Evolutionary conservation across 1,139 yeast species (phyloP), one percentile per base, ranked within the genome.

Genomic region (Ogataea hybrid): DNA sequence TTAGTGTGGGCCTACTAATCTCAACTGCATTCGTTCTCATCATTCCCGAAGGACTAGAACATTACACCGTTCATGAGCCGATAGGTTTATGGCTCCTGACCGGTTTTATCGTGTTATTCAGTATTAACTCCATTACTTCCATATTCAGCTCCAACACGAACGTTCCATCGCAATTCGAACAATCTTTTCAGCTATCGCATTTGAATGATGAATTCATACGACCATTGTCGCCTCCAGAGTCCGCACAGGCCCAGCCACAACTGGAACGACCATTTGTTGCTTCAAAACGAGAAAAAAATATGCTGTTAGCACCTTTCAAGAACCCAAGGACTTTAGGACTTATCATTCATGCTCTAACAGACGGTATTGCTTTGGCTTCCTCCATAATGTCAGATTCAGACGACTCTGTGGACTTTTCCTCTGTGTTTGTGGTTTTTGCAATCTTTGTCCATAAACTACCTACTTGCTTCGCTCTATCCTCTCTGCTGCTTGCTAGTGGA

Each of bases 331-430:
- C 85, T 0, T 55, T 84, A 7, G 89, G 90, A 0, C 67, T 84
- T 15, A 59, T 82, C 0, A 68, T 84, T 20, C 95, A 84, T 56
- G 79, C 87, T 0, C 54, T 79, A 5, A 78, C 86, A 1, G 95
- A 84, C 54, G 95, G 95, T 2, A 67, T 84, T n/a, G 81, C 89
- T 0, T 66, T 84, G 34, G 89, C 90, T 0, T 76, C 86, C 0
- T 70, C 85, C 0, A 70, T 77, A 34, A 65, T 75, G 25, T 59
- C 77, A 2, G 68, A 71, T 1, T 25, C 54, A 1, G 47, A 47
- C 16, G 30, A 41, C 4, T 32, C 43, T 11, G 28, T 41, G 3
- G 37, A 45, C 16, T 15, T 47, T 9, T 67, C 70, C 44, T 56
- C 70, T 3, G 63, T 75, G 2, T 61, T 84, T 25, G 73, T 73